A percentile compares a stretch with the other conserved stretches of the same genome.
Conservation (phyloP, 1,139 yeast species). For the Scheffersomyces insectosa region DNA sequence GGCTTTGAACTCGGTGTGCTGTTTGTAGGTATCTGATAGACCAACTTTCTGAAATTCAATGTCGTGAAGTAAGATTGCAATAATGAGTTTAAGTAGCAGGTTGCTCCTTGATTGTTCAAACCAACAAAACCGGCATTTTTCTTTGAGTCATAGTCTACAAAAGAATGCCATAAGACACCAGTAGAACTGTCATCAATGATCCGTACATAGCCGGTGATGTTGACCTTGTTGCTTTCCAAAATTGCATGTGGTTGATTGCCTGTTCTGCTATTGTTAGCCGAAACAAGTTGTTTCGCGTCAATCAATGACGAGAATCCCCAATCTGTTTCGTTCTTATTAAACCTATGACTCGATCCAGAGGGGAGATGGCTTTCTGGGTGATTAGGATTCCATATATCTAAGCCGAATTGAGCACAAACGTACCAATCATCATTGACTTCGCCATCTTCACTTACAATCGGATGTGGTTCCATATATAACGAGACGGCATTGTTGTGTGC, state of each 20-base stretch:
- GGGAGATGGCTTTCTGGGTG: constrained; percentile 61
- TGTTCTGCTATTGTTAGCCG: constrained; percentile 17
- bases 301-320: constrained; percentile 93
- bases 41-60: constrained; percentile 76
- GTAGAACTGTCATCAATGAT: constrained; percentile 84
- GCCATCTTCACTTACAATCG: constrained; percentile 34
- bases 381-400: constrained; percentile 81
- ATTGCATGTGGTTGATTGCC: constrained; percentile 32
- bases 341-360: constrained; percentile 80
- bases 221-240: constrained; percentile 58
- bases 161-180: constrained; percentile 91
- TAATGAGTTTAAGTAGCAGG: constrained; percentile 91
- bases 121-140: constrained; percentile 89
- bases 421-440: constrained; percentile 61
- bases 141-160: constrained; percentile 83
- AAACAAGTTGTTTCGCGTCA: constrained; percentile 53
- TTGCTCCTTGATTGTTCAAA: constrained; percentile 94
- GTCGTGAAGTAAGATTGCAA: constrained; percentile 91
- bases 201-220: constrained; percentile 75
- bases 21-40: constrained; percentile 81
- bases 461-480: constrained; percentile 64
- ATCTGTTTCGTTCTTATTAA: constrained; percentile 73
- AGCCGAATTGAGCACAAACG: constrained; percentile 87
- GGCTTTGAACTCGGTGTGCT: constrained; percentile 5
- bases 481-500: constrained; percentile 51